Evolutionary conservation across 352 stramenopile species (phyloP).

Genomic region (Phytophthora ohioensis): DNA sequence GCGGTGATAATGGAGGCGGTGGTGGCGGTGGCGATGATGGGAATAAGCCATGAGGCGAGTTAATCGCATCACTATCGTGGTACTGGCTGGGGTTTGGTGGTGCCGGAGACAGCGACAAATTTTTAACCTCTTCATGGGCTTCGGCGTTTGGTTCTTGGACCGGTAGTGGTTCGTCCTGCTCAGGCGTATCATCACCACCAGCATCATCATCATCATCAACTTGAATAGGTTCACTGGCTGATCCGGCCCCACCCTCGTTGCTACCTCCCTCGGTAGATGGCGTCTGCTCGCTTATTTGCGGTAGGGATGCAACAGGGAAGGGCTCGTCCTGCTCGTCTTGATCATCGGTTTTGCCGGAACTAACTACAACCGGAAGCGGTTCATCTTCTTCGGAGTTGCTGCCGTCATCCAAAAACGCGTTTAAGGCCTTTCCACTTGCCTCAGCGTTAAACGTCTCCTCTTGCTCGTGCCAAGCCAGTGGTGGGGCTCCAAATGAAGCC

Average conservation of each 20-base stretch:
- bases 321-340: conserved; percentile 43
- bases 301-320: conserved; percentile 27
- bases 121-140: conserved; percentile 24
- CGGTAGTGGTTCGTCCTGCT: conserved; percentile 72
- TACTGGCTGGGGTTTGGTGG: conserved; percentile 6
- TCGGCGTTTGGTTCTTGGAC: conserved; percentile 7
- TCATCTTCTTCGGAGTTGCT: conserved; percentile 75
- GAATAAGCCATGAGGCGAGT: conserved; percentile 22
- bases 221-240: conserved; percentile 35
- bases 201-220: conserved; percentile 25
- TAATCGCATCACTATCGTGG: conserved; percentile 11
- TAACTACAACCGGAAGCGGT: conserved; percentile 46
- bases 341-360: conserved; percentile 30
- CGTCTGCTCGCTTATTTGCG: neutral
- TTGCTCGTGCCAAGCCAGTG: conserved; percentile 38
- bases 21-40: conserved; percentile 48
- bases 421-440: conserved; percentile 74
- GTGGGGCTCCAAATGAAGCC: conserved; percentile 48
- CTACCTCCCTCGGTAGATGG: neutral
- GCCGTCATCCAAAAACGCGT: conserved; percentile 76
- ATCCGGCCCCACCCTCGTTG: neutral
- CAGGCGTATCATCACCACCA: conserved; percentile 45
- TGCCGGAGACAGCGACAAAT: conserved; percentile 19
- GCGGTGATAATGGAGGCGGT: conserved; percentile 59
- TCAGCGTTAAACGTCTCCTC: conserved; percentile 57